phyloP scores from a whole-genome alignment of 2,329 filamentous ascomycete species.

The Talaromyces verruculosus region DNA sequence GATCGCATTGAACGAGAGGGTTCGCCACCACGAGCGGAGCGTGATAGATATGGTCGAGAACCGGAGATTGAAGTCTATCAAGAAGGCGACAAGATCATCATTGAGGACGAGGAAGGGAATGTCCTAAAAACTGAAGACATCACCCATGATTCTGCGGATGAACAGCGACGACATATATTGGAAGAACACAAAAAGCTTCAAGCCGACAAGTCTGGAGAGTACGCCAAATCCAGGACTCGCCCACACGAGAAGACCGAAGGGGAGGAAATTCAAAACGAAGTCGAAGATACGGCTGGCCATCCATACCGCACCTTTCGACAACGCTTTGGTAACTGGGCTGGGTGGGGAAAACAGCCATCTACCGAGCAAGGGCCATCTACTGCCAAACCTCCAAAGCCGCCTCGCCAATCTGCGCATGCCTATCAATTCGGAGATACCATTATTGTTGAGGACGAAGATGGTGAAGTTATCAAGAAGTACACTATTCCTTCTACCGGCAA shows the following conservation, averaged over 20 bases:
- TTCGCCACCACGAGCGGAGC: slow-evolving; percentile 39
- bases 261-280: slow-evolving; percentile 42
- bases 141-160: slow-evolving; percentile 51
- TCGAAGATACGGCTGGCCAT: slow-evolving; percentile 35
- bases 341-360: slow-evolving; percentile 38
- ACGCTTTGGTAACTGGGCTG: slow-evolving; percentile 49
- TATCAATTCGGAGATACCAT: slow-evolving; percentile 71
- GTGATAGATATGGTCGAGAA: slow-evolving; percentile 36
- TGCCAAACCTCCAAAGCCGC: slow-evolving; percentile 36
- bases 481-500: slow-evolving; percentile 56
- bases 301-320: slow-evolving; percentile 46
- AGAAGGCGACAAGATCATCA: slow-evolving; percentile 74
- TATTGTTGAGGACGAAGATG: slow-evolving; percentile 68
- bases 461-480: slow-evolving; percentile 68
- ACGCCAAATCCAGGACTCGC: slow-evolving; percentile 49
- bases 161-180: slow-evolving; percentile 60
- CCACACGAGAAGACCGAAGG: slow-evolving; percentile 47
- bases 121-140: slow-evolving; percentile 68
- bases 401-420: slow-evolving; percentile 59
- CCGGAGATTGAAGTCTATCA: slow-evolving; percentile 68
- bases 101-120: slow-evolving; percentile 85
- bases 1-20: slow-evolving; percentile 38
- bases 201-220: slow-evolving; percentile 48
- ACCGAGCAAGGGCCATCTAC: slow-evolving; percentile 26
- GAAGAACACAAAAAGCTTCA: slow-evolving; percentile 55